Conservation (phyloP, 139 green algal genomes). For the Coccomyxa sp. region DNA sequence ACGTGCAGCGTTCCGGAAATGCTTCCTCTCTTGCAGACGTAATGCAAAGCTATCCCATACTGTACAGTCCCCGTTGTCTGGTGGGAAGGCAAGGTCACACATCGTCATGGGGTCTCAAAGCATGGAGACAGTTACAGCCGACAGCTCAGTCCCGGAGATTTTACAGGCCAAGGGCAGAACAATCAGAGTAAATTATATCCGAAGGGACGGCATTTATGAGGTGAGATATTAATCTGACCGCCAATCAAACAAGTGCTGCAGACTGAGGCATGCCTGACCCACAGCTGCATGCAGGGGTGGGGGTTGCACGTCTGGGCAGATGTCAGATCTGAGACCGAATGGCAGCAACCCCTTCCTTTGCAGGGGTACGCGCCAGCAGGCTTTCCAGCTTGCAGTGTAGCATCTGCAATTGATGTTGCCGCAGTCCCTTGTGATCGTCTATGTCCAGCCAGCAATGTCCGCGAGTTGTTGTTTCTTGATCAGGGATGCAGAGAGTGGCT, state of each 20-base stretch:
- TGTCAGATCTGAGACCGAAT: constrained; percentile 1
- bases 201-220: neutral
- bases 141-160: neutral
- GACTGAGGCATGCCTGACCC: too few species aligned
- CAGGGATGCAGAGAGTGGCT: neutral
- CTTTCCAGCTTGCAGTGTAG: neutral
- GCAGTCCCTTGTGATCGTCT: neutral
- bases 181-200: neutral
- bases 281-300: constrained; percentile 4
- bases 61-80: too few species aligned
- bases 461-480: neutral
- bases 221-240: neutral
- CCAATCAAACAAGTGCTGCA: too few species aligned
- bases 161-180: neutral
- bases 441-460: neutral
- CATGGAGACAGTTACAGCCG: too few species aligned
- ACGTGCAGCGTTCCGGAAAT: too few species aligned
- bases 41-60: too few species aligned
- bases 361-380: neutral
- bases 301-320: constrained; percentile 12
- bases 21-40: too few species aligned
- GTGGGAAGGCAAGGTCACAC: too few species aligned
- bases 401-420: neutral
- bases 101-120: too few species aligned
- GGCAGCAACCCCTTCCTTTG: neutral